These are phyloP conservation scores for Voacanga thouarsii DNA, from an alignment of 257 asterid species.

Conservation along the genomic window DNA sequence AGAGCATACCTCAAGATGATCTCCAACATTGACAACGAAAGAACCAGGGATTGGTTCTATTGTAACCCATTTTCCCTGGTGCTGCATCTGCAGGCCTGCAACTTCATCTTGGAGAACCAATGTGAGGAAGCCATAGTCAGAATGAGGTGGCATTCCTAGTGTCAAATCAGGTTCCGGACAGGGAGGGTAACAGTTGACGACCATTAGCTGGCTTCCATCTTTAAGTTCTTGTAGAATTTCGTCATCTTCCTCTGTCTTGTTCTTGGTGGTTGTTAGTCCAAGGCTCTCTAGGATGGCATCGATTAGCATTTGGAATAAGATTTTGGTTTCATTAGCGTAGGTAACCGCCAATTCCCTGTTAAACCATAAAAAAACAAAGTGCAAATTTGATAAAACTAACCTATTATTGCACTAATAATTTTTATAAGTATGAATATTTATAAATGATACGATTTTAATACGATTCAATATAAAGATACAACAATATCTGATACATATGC, in stretches of 20 bases:
- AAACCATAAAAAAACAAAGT: not conserved
- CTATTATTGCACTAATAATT: not conserved
- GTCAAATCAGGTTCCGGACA: conserved; percentile 93
- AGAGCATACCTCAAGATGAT: conserved; percentile 69
- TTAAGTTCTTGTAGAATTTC: conserved; percentile 42
- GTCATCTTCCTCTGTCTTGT: conserved; percentile 28
- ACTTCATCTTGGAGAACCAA: conserved; percentile 87
- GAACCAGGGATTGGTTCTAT: conserved; percentile 75
- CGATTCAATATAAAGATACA: too few species aligned
- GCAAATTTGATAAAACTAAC: not conserved
- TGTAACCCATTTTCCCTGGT: conserved; percentile 51
- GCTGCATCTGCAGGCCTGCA: conserved; percentile 65
- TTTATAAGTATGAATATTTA: too few species aligned
- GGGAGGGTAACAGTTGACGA: conserved; percentile 74
- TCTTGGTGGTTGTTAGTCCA: conserved; percentile 36
- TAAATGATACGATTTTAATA: too few species aligned
- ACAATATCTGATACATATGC: too few species aligned
- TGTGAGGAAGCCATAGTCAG: conserved; percentile 82
- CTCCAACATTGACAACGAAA: conserved; percentile 88
- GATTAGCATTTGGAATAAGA: conserved; percentile 50
- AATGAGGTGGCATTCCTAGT: conserved; percentile 88
- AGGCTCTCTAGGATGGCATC: conserved; percentile 79
- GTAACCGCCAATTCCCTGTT: conserved; percentile 51
- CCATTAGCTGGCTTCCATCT: conserved; percentile 91
- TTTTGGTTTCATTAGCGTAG: conserved; percentile 56